Percentiles rank a stretch among this genome's conserved stretches.
Evolutionary conservation across 2,329 filamentous ascomycete genomes (phyloP).

Genomic region (Periglandula ipomoeae): DNA sequence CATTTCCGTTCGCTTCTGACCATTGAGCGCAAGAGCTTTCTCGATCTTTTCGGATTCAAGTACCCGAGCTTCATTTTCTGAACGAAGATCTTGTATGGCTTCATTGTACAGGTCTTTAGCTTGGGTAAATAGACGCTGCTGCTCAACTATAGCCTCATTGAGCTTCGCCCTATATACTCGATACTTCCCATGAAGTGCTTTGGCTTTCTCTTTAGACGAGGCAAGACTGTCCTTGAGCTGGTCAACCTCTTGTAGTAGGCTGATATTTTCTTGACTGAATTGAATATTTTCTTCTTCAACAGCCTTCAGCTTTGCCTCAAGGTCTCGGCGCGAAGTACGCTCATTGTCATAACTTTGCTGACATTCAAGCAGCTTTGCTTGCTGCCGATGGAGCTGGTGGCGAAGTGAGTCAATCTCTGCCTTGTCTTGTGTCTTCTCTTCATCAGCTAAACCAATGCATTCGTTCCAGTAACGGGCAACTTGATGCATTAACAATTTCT

Average conservation of each 20-base stretch:
- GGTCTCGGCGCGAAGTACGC: slow-evolving; percentile 15
- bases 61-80: slow-evolving; percentile 19
- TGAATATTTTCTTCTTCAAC: slow-evolving; percentile 15
- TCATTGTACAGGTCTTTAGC: slow-evolving; percentile 24
- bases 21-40: slow-evolving; percentile 18
- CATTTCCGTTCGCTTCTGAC: slow-evolving; percentile 23
- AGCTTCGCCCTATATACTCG: slow-evolving; percentile 27
- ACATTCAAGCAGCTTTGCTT: slow-evolving; percentile 11
- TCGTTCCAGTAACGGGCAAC: slow-evolving; percentile 25
- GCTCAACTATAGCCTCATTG: slow-evolving; percentile 37
- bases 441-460: slow-evolving; percentile 21
- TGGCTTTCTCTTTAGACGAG: slow-evolving; percentile 14
- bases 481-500: slow-evolving; percentile 21
- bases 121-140: slow-evolving; percentile 32
- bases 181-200: slow-evolving; percentile 23
- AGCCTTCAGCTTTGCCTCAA: slow-evolving; percentile 15
- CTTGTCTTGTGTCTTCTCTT: slow-evolving; percentile 18
- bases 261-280: slow-evolving; percentile 15
- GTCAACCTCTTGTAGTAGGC: slow-evolving; percentile 18
- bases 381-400: slow-evolving; percentile 12
- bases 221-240: slow-evolving; percentile 17
- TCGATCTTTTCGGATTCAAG: slow-evolving; percentile 16
- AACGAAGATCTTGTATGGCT: slow-evolving; percentile 23
- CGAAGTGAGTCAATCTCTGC: slow-evolving; percentile 20
- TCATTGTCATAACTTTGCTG: slow-evolving; percentile 13